Percentiles rank a stretch among this genome's conserved stretches.
phyloP scores from a whole-genome alignment of 139 green algal species.

The Chlorella sp. region DNA sequence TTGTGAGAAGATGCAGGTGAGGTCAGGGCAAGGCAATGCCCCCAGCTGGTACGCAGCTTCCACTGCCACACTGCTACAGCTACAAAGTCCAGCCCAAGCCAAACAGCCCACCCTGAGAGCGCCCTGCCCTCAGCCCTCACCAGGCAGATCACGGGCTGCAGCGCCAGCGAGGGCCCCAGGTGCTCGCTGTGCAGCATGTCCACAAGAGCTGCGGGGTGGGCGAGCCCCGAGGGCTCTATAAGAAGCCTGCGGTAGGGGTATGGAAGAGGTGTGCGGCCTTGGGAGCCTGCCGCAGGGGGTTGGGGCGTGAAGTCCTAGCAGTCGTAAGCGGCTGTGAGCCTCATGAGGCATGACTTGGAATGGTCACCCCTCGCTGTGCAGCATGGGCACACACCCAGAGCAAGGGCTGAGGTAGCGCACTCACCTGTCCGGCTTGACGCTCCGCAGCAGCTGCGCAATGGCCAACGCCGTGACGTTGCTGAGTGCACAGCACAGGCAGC shows the following conservation, averaged over 20 bases:
- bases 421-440: slow-evolving; percentile 62
- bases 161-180: slow-evolving; percentile 46
- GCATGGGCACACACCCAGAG: too few relatives aligned
- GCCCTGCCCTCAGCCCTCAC: slow-evolving; percentile 23
- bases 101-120: not conserved
- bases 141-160: slow-evolving; percentile 64
- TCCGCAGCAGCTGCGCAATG: slow-evolving; percentile 71
- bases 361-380: too few relatives aligned
- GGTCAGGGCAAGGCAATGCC: not conserved
- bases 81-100: too few relatives aligned
- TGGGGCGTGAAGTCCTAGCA: too few relatives aligned
- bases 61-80: not conserved
- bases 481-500: slow-evolving; percentile 77
- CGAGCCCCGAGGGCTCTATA: slow-evolving; percentile 67
- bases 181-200: slow-evolving; percentile 58
- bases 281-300: too few relatives aligned
- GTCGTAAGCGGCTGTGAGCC: too few relatives aligned
- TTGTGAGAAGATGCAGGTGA: not conserved
- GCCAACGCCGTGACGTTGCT: slow-evolving; percentile 57
- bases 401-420: slow-evolving; percentile 37
- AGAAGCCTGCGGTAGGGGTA: slow-evolving; percentile 9
- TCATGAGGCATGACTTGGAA: too few relatives aligned
- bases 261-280: too few relatives aligned
- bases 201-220: slow-evolving; percentile 66
- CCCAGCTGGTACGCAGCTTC: too few relatives aligned